Evolutionary conservation across 768 basidiomycete species (phyloP), one percentile per base, ranked within the genome.

Genomic region (Galerina marginata): DNA sequence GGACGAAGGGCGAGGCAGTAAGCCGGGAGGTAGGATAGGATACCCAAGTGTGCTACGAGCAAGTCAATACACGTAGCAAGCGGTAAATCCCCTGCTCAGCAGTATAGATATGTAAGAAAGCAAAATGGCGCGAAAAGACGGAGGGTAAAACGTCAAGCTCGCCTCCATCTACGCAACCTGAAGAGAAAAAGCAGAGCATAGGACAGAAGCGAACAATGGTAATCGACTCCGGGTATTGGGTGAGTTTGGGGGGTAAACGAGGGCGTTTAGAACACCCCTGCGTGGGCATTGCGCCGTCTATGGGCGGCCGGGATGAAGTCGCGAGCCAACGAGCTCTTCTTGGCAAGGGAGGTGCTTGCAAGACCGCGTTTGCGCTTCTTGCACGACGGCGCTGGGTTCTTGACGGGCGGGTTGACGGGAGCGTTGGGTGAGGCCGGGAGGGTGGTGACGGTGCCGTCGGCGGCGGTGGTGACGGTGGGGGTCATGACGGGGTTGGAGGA

Each of bases 211-310:
- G 47, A 12, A 42, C n/a, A 42, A 55, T 57, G 61, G 56, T 62
- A 62, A 46, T 65, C 61, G 51, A 65, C 53, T 65, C 61, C 61
- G 54, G 64, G 64, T 62, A 65, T 62, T 36, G 42, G 2, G 11
- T 20, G 52, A 6, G 9, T 20, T 23, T 40, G 38, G 20, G 25
- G 40, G n/a, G 37, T 23, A 20, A 25, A 36, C 9, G 15, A 52
- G 9, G 16, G 14, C 20, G 29, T 20, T 57, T 46, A 62, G 51
- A 51, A 56, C 50, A 29, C 56, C 25, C 56, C 29, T 5, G 29
- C 56, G 23, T 40, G 55, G 25, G 49, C 48, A 40, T 49, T 50
- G 29, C 46, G 58, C 20, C 59, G 55, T 45, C 48, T 60, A 51
- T 64, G 63, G 14, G 52, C 59, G 9, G 29, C 29, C 29, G 29